phyloP scores from a whole-genome alignment of 805 yeast species.

The Tetrapisispora nanseiensis region DNA sequence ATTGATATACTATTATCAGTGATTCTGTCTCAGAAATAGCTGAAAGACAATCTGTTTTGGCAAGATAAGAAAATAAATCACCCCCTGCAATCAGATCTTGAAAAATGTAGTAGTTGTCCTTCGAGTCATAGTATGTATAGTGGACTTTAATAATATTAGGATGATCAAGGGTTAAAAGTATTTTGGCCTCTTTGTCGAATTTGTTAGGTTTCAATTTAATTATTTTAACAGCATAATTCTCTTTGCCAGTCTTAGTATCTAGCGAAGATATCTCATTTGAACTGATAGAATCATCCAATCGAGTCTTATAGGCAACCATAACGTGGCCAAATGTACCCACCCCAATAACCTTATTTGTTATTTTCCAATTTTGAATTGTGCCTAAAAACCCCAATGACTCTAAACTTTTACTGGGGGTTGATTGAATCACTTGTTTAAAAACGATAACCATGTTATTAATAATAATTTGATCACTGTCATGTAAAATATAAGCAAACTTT shows the following conservation, averaged over 20 bases:
- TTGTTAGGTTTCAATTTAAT: conserved; percentile 26
- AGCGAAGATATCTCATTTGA: neutral
- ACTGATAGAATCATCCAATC: neutral
- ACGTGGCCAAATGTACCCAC: conserved; percentile 54
- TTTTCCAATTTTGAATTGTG: conserved; percentile 33
- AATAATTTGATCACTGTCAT: conserved; percentile 32
- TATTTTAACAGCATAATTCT: conserved; percentile 42
- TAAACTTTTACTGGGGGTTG: conserved; percentile 9
- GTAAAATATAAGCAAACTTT: conserved; percentile 28
- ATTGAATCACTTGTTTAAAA: neutral
- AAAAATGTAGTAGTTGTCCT: conserved; percentile 34
- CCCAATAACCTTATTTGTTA: conserved; percentile 37
- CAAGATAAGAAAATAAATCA: conserved; percentile 47
- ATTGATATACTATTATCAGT: conserved; percentile 44
- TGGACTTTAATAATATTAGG: conserved; percentile 42
- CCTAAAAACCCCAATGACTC: conserved; percentile 15
- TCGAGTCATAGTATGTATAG: conserved; percentile 24
- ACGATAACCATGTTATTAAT: conserved; percentile 27
- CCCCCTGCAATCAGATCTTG: conserved; percentile 48
- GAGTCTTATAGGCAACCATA: conserved; percentile 10
- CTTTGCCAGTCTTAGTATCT: neutral
- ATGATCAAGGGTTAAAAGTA: conserved; percentile 33
- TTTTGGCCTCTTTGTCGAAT: conserved; percentile 35
- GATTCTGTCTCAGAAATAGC: conserved; percentile 47
- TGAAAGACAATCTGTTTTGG: conserved; percentile 31